A percentile compares a stretch with the other conserved stretches of the same genome.
phyloP scores from a whole-genome alignment of 495 filamentous ascomycete species.

The Cercophora scortea region DNA sequence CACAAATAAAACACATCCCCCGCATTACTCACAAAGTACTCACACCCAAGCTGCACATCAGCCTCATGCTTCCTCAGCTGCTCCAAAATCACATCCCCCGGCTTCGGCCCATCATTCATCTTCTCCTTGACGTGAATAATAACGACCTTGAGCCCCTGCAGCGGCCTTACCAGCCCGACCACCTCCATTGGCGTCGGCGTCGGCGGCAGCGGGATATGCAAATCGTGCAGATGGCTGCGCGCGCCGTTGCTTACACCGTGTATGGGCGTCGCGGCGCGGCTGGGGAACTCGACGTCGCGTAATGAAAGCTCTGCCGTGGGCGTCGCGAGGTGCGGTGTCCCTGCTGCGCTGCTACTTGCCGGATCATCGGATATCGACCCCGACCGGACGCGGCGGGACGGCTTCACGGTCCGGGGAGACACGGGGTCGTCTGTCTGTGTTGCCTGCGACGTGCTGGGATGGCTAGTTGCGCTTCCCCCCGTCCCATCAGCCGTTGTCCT shows the following conservation, averaged over 20 bases:
- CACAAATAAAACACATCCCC: constrained; percentile 38
- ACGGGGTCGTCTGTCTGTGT: constrained; percentile 7
- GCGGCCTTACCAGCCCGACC: constrained; percentile 10
- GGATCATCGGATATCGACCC: neutral
- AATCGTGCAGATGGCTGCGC: neutral
- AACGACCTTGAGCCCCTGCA: constrained; percentile 54
- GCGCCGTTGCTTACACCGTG: neutral
- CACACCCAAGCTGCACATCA: constrained; percentile 60
- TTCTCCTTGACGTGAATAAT: constrained; percentile 80
- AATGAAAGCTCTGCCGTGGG: constrained; percentile 31
- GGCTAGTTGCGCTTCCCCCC: neutral
- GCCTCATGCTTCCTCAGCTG: constrained; percentile 57
- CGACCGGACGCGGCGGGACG: constrained; percentile 1
- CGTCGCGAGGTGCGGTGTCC: constrained; percentile 23
- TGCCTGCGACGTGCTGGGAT: neutral
- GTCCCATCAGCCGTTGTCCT: neutral
- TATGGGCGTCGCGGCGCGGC: neutral
- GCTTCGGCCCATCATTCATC: constrained; percentile 52
- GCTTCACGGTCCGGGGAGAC: constrained; percentile 1
- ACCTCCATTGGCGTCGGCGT: constrained; percentile 1
- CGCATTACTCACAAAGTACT: constrained; percentile 59
- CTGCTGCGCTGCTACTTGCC: neutral
- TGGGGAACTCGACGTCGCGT: constrained; percentile 17
- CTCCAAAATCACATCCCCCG: constrained; percentile 56
- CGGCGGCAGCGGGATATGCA: too few relatives aligned